Percentiles rank a stretch among this genome's conserved stretches.
phyloP scores from a whole-genome alignment of 2,329 filamentous ascomycete species.

The Pyrenophora seminiperda region DNA sequence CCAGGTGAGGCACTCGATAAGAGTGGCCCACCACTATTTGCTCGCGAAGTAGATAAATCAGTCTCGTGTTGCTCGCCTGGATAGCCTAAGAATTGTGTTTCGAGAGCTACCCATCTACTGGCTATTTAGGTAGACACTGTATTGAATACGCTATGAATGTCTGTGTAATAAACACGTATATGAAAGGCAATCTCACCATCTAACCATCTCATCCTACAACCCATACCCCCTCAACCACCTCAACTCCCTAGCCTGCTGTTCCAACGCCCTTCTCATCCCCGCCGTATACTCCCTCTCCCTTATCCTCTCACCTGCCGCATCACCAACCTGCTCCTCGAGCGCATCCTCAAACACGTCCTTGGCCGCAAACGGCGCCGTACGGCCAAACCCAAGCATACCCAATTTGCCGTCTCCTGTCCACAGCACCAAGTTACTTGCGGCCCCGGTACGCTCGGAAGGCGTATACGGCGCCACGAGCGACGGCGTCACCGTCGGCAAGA shows the following conservation, averaged over 20 bases:
- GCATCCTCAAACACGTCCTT: conserved; percentile 41
- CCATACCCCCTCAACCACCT: conserved; percentile 73
- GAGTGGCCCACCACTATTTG: no score
- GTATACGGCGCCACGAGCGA: conserved; percentile 10
- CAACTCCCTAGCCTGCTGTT: conserved; percentile 78
- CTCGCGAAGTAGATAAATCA: no score
- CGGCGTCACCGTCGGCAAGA: conserved; percentile 63
- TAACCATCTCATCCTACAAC: conserved; percentile 38
- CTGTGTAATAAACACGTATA: no score
- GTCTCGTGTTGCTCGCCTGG: no score
- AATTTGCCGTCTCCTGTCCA: conserved; percentile 85
- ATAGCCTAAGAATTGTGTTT: no score
- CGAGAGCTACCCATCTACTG: no score
- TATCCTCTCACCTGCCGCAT: conserved; percentile 43
- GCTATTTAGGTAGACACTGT: no score
- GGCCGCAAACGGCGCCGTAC: conserved; percentile 29
- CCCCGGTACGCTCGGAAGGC: conserved; percentile 5
- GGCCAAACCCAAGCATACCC: conserved; percentile 66
- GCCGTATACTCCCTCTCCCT: conserved; percentile 68
- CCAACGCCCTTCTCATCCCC: conserved; percentile 74
- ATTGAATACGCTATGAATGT: no score
- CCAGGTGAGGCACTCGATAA: no score
- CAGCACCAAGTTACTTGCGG: conserved; percentile 72
- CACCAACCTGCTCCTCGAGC: conserved; percentile 46
- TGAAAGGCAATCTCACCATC: no score